A percentile compares a stretch with the other conserved stretches of the same genome.
Evolutionary conservation across 2,329 filamentous ascomycete genomes (phyloP).

Genomic region (Pseudogymnoascus sp.): DNA sequence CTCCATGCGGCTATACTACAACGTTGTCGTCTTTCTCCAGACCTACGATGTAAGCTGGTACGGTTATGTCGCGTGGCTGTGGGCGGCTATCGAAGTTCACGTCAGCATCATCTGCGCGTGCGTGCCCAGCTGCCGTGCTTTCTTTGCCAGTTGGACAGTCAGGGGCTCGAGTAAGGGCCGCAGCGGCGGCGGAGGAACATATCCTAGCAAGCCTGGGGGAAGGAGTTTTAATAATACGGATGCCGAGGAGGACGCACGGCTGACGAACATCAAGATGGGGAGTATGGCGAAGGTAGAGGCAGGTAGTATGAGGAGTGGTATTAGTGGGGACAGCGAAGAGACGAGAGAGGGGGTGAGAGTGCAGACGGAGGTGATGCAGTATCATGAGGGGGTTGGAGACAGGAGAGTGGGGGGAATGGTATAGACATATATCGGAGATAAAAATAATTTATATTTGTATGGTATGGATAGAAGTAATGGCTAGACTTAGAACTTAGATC

Average conservation of each 20-base stretch:
- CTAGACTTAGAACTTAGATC: neutral
- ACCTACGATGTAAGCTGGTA: constrained; percentile 7
- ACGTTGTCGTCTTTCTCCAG: neutral
- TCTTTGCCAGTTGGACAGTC: constrained; percentile 3
- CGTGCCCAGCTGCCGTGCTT: constrained; percentile 3
- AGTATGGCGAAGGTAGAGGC: neutral
- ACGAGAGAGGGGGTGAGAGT: constrained; percentile 1
- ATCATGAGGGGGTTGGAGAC: neutral
- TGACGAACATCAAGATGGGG: neutral
- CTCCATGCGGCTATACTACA: constrained; percentile 1
- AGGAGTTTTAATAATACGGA: neutral
- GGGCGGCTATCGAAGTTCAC: neutral
- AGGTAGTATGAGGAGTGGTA: neutral
- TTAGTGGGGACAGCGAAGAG: neutral
- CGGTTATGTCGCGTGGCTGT: neutral
- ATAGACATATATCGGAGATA: neutral
- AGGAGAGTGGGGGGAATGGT: neutral
- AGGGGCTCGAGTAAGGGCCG: neutral
- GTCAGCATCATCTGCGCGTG: constrained; percentile 4
- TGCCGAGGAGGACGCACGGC: neutral
- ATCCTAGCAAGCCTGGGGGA: neutral
- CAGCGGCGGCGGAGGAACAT: neutral
- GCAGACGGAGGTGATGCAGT: constrained; percentile 2
- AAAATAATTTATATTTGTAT: neutral
- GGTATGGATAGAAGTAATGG: neutral